phyloP scores from a whole-genome alignment of 1,284 basidiomycete species.

The Mycosarcoma mackinlayi region DNA sequence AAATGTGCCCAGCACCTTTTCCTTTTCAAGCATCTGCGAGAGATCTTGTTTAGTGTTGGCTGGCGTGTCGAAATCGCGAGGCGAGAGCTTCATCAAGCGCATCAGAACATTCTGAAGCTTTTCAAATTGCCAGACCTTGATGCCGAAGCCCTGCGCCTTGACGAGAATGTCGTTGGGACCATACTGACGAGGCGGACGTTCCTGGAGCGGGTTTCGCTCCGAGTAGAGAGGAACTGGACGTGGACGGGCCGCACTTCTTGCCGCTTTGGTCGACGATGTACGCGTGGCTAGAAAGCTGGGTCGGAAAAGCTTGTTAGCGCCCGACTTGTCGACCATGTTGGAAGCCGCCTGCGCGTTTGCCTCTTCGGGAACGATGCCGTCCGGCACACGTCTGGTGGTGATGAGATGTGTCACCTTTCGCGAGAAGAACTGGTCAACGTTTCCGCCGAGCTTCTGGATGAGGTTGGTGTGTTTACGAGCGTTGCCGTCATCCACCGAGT shows the following conservation, averaged over 20 bases:
- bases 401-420: conserved; percentile 64
- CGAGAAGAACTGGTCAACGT: conserved; percentile 66
- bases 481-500: conserved; percentile 54
- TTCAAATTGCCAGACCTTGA: conserved; percentile 87
- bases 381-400: conserved; percentile 54
- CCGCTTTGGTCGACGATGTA: conserved; percentile 20
- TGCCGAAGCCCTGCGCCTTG: conserved; percentile 81
- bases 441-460: conserved; percentile 59
- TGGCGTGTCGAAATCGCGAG: conserved; percentile 25
- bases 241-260: conserved; percentile 16
- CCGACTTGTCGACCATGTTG: conserved; percentile 10
- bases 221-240: conserved; percentile 60
- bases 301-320: conserved; percentile 39
- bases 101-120: conserved; percentile 51
- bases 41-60: conserved; percentile 61
- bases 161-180: conserved; percentile 73
- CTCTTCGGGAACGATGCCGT: conserved; percentile 11
- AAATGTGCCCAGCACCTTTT: conserved; percentile 84
- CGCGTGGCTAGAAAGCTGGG: conserved; percentile 43
- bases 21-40: conserved; percentile 80
- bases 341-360: not conserved
- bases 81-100: conserved; percentile 38
- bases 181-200: conserved; percentile 66
- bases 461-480: conserved; percentile 33
- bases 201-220: conserved; percentile 66